Percentiles rank a stretch among this genome's conserved stretches.
phyloP scores from a whole-genome alignment of 2,329 filamentous ascomycete genomes.

The Penicillium sp. region DNA sequence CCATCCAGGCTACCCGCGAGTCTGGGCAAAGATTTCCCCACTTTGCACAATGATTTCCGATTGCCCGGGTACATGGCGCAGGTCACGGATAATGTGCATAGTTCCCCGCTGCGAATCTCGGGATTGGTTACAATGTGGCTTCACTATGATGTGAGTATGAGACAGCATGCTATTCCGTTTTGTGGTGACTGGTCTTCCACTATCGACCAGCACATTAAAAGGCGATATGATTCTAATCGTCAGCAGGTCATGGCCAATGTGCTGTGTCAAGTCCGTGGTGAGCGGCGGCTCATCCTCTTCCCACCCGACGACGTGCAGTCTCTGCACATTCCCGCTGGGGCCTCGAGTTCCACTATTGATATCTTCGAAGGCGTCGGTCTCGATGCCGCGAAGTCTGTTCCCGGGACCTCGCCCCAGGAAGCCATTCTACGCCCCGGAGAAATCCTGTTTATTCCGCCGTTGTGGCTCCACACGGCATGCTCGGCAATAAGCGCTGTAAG shows the following conservation, averaged over 20 bases:
- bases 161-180: too few relatives aligned
- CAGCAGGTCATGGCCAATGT: slow-evolving; percentile 75
- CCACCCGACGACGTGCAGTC: slow-evolving; percentile 67
- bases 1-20: slow-evolving; percentile 66
- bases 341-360: slow-evolving; percentile 72
- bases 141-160: slow-evolving; percentile 64
- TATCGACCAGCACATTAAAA: background rate
- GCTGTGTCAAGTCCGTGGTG: slow-evolving; percentile 69
- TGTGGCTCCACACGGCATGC: slow-evolving; percentile 71
- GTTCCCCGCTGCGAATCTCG: slow-evolving; percentile 72
- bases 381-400: slow-evolving; percentile 49
- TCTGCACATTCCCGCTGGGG: slow-evolving; percentile 66
- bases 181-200: too few relatives aligned
- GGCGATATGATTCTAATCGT: slow-evolving; percentile 3
- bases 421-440: slow-evolving; percentile 64
- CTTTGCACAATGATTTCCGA: slow-evolving; percentile 61
- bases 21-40: slow-evolving; percentile 65
- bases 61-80: slow-evolving; percentile 58
- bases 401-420: slow-evolving; percentile 62
- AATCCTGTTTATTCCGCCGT: slow-evolving; percentile 70
- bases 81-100: slow-evolving; percentile 62
- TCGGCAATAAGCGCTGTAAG: slow-evolving; percentile 46
- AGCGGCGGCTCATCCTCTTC: slow-evolving; percentile 69
- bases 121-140: slow-evolving; percentile 82
- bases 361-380: slow-evolving; percentile 51